Conservation (phyloP, 2,329 filamentous ascomycete species). For the Hypoxylon sp. region DNA sequence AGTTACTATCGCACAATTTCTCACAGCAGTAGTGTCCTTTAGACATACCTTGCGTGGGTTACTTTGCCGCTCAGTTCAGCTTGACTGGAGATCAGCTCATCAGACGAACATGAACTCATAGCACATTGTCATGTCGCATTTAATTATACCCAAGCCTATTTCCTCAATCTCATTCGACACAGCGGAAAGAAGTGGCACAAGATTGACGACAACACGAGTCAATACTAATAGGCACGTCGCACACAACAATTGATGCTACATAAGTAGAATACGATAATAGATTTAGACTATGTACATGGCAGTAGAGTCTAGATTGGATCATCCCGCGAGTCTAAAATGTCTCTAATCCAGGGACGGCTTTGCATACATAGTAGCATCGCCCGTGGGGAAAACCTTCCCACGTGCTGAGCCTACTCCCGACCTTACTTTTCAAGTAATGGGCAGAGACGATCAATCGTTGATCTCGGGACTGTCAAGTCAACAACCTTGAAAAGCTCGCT, state of each 20-base stretch:
- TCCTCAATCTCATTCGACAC: conserved; percentile 4
- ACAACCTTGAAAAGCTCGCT: conserved; percentile 1
- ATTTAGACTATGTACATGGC: not conserved
- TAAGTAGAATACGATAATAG: not conserved
- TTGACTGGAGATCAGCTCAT: conserved; percentile 23
- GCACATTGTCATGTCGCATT: conserved; percentile 25
- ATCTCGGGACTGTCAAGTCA: conserved; percentile 32
- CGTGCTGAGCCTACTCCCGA: conserved; percentile 38
- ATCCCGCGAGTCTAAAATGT: conserved; percentile 19
- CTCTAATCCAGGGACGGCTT: conserved; percentile 29
- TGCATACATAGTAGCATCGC: conserved; percentile 18
- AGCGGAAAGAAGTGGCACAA: not conserved
- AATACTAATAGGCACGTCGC: not conserved
- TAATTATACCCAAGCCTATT: not conserved
- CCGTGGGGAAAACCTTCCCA: conserved; percentile 39
- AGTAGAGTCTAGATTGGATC: conserved; percentile 15
- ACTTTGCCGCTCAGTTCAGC: conserved; percentile 21
- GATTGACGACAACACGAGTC: conserved; percentile 11
- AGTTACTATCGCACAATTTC: conserved; percentile 40
- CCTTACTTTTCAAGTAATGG: conserved; percentile 41
- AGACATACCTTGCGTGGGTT: conserved; percentile 27
- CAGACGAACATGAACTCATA: conserved; percentile 37
- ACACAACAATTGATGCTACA: conserved; percentile 3
- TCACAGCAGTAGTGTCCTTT: conserved; percentile 37
- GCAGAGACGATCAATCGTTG: conserved; percentile 36